phyloP scores from a whole-genome alignment of 352 stramenopile genomes.

The Phytophthora europaea region DNA sequence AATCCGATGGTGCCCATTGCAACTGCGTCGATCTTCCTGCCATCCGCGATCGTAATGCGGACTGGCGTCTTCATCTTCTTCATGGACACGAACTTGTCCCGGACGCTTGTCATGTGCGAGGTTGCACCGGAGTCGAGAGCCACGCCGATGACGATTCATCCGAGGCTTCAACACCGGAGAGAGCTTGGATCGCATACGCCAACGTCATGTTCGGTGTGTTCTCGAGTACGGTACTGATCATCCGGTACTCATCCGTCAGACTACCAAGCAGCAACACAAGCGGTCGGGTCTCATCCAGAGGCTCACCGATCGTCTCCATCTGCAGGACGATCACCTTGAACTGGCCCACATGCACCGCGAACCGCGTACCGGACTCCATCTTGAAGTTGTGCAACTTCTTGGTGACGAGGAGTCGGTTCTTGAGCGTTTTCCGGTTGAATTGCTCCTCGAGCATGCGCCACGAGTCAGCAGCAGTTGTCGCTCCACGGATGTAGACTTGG shows the following conservation, averaged over 20 bases:
- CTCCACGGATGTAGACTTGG: conserved; percentile 26
- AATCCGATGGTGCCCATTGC: conserved; percentile 19
- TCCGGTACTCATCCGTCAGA: conserved; percentile 31
- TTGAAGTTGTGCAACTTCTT: conserved; percentile 37
- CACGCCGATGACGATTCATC: conserved; percentile 29
- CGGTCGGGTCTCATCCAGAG: conserved; percentile 28
- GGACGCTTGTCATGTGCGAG: conserved; percentile 27
- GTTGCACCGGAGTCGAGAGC: conserved; percentile 25
- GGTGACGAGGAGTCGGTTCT: conserved; percentile 35
- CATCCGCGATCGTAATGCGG: conserved; percentile 24
- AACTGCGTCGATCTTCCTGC: conserved; percentile 30
- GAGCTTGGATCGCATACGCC: conserved; percentile 7
- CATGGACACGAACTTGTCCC: conserved; percentile 24
- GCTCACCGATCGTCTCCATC: conserved; percentile 11
- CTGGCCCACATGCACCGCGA: conserved; percentile 1
- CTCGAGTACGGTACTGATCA: conserved; percentile 17
- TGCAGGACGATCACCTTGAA: neutral
- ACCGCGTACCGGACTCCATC: conserved; percentile 24
- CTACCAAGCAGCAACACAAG: conserved; percentile 37
- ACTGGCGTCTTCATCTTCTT: conserved; percentile 20
- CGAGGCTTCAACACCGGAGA: conserved; percentile 11
- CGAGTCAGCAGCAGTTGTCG: conserved; percentile 4
- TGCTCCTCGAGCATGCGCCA: conserved; percentile 22
- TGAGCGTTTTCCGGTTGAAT: conserved; percentile 29
- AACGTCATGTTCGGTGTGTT: conserved; percentile 17